Conservation (phyloP, 2,329 filamentous ascomycete genomes). For the Apiospora kogelbergensis region DNA sequence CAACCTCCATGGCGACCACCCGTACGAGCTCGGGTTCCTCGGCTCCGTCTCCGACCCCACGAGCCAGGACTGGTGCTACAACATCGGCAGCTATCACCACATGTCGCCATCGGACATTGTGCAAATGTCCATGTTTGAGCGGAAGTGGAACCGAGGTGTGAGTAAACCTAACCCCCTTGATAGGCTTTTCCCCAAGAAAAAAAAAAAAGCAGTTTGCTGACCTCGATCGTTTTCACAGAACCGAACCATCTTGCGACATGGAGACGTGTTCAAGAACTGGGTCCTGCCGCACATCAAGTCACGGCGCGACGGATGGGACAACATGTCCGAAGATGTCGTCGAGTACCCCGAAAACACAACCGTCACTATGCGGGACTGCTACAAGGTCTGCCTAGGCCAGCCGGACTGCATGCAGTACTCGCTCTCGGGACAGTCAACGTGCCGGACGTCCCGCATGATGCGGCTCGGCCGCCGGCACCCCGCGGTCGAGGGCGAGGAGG, state of each 20-base stretch:
- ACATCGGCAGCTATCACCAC: constrained; percentile 49
- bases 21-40: constrained; percentile 42
- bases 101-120: constrained; percentile 41
- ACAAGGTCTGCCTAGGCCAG: constrained; percentile 23
- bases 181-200: no score
- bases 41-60: constrained; percentile 38
- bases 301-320: constrained; percentile 30
- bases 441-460: constrained; percentile 26
- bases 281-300: constrained; percentile 24
- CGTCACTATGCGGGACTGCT: constrained; percentile 27
- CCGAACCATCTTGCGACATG: constrained; percentile 28
- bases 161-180: constrained; percentile 15
- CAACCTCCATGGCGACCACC: constrained; percentile 39
- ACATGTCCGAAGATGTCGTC: constrained; percentile 26
- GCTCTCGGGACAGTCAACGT: constrained; percentile 22
- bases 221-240: constrained; percentile 19
- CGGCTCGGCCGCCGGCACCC: constrained; percentile 25
- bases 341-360: constrained; percentile 10
- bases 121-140: constrained; percentile 45
- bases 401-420: constrained; percentile 32
- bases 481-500: constrained; percentile 13
- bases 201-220: no score
- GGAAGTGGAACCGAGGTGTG: constrained; percentile 31
- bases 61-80: constrained; percentile 48
- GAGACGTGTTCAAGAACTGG: constrained; percentile 30